Base-by-base conservation (phyloP, 1,284 basidiomycete genomes). In the Leucoagaricus sp. region DNA sequence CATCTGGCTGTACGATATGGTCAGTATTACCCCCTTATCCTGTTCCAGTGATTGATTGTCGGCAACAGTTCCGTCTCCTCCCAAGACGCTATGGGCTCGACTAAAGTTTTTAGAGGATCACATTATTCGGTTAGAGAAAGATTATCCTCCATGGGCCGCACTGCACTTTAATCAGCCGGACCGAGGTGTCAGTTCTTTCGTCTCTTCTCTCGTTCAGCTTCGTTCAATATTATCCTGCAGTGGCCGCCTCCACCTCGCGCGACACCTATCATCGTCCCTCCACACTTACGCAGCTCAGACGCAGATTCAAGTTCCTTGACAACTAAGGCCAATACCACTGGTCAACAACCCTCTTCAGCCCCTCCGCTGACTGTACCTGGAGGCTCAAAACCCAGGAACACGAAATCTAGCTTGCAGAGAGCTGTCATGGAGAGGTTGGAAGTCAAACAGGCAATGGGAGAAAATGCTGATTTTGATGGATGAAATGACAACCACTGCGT, bases 131-230 rank as follows among this genome's bases (percentile, higher is more conserved):
- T 72, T 92, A 1, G 89, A 92, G 66, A 86, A 81, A 63, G 87
- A 91, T 53, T 89, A 89, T 63, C 89, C 89, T 1, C 87, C 89
- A 3, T 92, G 89, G 89, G 88, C 89, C 0, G 89, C 89, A 8
- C 72, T 91, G 21, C 89, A 91, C 65, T 91, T 91, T 66, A 90
- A 87, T 59, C 89, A 92, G 65, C 89, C 90, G 2, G 80, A 83
- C 65, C 83, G 90, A 56, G 87, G 85, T 17, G 90, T 91, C 72
- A 50, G 87, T 79, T n/a, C 49, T 34, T 23, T 55, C 13, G 1
- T 9, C 28, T 45, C n/a, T 9, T 15, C 40, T 25, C 25, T 2
- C 15, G 1, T 3, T 29, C 19, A 3, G n/a, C 15, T 6, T 12
- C 7, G 23, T 34, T n/a, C 12, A n/a, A 15, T 25, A 10, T 28